Evolutionary conservation across 2,329 filamentous ascomycete species (phyloP).

Genomic region (Talaromyces sp.): DNA sequence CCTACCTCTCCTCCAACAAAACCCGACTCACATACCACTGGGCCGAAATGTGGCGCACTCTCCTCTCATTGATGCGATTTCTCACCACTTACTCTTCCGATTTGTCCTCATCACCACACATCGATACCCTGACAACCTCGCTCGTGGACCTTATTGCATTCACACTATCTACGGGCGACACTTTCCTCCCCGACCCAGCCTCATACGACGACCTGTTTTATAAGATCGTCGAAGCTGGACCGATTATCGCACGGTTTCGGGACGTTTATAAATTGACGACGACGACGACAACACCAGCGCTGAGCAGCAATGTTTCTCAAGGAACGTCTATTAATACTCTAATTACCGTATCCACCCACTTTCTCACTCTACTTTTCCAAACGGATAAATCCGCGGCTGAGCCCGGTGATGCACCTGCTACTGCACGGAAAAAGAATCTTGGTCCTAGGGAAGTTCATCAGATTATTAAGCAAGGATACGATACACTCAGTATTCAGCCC

Average conservation of each 20-base stretch:
- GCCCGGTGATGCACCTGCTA: constrained; percentile 30
- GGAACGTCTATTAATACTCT: constrained; percentile 73
- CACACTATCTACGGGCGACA: constrained; percentile 78
- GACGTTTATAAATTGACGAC: constrained; percentile 58
- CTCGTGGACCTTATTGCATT: constrained; percentile 79
- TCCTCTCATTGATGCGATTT: constrained; percentile 85
- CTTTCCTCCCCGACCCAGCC: constrained; percentile 79
- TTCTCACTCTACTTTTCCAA: constrained; percentile 67
- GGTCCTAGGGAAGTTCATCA: constrained; percentile 79
- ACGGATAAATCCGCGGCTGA: constrained; percentile 31
- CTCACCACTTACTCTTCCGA: constrained; percentile 80
- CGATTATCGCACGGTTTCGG: constrained; percentile 74
- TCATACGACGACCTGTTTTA: constrained; percentile 97
- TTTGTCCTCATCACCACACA: constrained; percentile 62
- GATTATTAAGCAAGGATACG: constrained; percentile 94
- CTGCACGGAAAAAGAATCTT: constrained; percentile 56
- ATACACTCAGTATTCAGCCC: constrained; percentile 85
- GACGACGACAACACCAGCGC: constrained; percentile 17
- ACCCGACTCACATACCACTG: constrained; percentile 85
- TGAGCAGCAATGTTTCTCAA: constrained; percentile 19
- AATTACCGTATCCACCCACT: constrained; percentile 73
- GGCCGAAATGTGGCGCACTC: constrained; percentile 86
- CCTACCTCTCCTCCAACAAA: constrained; percentile 75
- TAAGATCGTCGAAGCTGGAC: constrained; percentile 90
- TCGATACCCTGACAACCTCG: constrained; percentile 68